A percentile compares a stretch with the other conserved stretches of the same genome.
phyloP scores from a whole-genome alignment of 73 alveolate genomes.

The Paramecium tetraurelia region DNA sequence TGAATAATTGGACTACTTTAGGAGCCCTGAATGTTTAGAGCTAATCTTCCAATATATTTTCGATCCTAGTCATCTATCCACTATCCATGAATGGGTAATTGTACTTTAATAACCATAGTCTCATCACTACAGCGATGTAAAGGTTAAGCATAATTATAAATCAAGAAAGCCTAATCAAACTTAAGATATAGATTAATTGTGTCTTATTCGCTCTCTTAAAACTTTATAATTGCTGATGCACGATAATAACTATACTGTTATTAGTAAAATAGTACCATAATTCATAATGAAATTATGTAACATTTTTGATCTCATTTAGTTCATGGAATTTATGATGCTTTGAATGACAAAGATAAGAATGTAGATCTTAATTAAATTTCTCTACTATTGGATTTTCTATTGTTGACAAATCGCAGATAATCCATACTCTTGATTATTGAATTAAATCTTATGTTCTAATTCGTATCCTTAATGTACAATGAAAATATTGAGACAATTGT shows the following conservation, averaged over 20 bases:
- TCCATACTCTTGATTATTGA: background rate
- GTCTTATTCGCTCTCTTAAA: background rate
- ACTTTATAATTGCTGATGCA: background rate
- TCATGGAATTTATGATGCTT: background rate
- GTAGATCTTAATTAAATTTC: background rate
- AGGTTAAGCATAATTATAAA: background rate
- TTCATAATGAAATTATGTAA: background rate
- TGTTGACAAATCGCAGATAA: background rate
- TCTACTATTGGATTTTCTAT: slow-evolving; percentile 1
- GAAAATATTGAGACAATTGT: background rate
- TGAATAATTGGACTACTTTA: background rate
- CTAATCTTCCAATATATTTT: background rate
- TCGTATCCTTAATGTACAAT: background rate
- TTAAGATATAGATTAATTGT: background rate
- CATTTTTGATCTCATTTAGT: background rate
- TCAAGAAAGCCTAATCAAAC: background rate
- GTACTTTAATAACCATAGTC: background rate
- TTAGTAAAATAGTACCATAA: background rate
- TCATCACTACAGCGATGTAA: background rate
- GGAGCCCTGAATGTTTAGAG: background rate
- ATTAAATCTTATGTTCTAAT: background rate
- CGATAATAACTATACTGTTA: background rate
- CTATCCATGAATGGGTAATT: background rate
- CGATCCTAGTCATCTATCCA: background rate
- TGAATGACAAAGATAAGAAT: background rate